phyloP scores from a whole-genome alignment of 176 grass and related monocot genomes.

The Triticum timopheevii region DNA sequence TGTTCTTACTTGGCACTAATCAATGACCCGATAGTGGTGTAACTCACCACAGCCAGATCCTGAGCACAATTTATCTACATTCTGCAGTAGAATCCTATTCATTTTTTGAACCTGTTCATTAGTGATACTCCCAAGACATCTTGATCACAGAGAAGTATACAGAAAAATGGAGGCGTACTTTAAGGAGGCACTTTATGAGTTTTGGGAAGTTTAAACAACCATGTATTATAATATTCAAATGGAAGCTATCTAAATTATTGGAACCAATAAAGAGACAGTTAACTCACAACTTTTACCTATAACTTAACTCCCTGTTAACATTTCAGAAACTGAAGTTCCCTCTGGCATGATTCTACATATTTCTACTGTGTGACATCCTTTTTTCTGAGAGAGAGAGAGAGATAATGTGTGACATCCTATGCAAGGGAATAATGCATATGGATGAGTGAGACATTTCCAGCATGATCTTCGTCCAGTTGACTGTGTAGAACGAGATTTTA shows the following conservation, averaged over 20 bases:
- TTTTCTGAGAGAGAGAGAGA: no score
- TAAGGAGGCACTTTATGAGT: not conserved
- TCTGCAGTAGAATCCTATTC: no score
- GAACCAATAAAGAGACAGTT: not conserved
- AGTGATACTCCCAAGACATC: not conserved
- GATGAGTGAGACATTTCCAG: constrained; percentile 4
- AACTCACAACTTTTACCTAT: not conserved
- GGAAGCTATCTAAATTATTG: not conserved
- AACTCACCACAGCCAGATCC: not conserved
- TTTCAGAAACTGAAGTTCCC: not conserved
- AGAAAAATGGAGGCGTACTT: constrained; percentile 10
- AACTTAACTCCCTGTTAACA: not conserved
- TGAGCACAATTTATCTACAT: not conserved
- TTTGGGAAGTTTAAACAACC: constrained; percentile 5
- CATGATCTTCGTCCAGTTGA: not conserved
- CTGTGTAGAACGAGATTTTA: not conserved
- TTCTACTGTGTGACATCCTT: not conserved
- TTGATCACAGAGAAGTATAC: not conserved
- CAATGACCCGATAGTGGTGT: not conserved
- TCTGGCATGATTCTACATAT: constrained; percentile 1
- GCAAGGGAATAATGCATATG: not conserved
- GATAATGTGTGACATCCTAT: not conserved
- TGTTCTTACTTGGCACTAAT: not conserved
- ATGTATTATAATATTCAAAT: constrained; percentile 11
- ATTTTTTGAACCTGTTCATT: not conserved